These are phyloP conservation scores for Hyaloscypha bicolor DNA, from an alignment of 495 filamentous ascomycete genomes.

Conservation along the genomic window DNA sequence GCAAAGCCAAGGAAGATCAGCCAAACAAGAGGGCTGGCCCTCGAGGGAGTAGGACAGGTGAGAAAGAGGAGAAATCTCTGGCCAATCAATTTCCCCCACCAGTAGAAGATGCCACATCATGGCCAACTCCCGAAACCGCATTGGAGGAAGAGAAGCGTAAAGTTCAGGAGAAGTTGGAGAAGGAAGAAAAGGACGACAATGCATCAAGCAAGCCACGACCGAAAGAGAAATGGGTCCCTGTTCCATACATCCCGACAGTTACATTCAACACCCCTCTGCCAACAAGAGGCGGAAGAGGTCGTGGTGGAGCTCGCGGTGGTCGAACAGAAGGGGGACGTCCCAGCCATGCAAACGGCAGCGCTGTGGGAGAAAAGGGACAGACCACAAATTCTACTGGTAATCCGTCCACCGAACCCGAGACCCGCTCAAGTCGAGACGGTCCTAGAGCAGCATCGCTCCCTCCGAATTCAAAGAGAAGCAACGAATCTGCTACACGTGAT, in stretches of 20 bases:
- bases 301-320: slow-evolving; percentile 52
- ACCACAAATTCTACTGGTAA: slow-evolving; percentile 6
- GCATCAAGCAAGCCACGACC: slow-evolving; percentile 54
- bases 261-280: slow-evolving; percentile 83
- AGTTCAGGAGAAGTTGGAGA: slow-evolving; percentile 63
- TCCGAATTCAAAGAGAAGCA: slow-evolving; percentile 41
- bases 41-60: slow-evolving; percentile 49
- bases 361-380: slow-evolving; percentile 44
- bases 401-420: slow-evolving; percentile 16
- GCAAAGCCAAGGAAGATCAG: slow-evolving; percentile 42
- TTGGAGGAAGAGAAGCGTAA: slow-evolving; percentile 74
- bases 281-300: slow-evolving; percentile 60
- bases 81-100: slow-evolving; percentile 51
- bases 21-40: slow-evolving; percentile 44
- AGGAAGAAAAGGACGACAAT: slow-evolving; percentile 62
- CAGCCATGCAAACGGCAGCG: slow-evolving; percentile 46
- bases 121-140: slow-evolving; percentile 88
- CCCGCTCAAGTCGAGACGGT: slow-evolving; percentile 26
- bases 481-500: slow-evolving; percentile 44
- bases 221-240: slow-evolving; percentile 72
- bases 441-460: slow-evolving; percentile 29
- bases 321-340: slow-evolving; percentile 56
- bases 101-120: slow-evolving; percentile 73
- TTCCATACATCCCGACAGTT: slow-evolving; percentile 75
- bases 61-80: slow-evolving; percentile 49